Base-by-base conservation (phyloP, 1,284 basidiomycete genomes). In the Papiliotrema flavescens region DNA sequence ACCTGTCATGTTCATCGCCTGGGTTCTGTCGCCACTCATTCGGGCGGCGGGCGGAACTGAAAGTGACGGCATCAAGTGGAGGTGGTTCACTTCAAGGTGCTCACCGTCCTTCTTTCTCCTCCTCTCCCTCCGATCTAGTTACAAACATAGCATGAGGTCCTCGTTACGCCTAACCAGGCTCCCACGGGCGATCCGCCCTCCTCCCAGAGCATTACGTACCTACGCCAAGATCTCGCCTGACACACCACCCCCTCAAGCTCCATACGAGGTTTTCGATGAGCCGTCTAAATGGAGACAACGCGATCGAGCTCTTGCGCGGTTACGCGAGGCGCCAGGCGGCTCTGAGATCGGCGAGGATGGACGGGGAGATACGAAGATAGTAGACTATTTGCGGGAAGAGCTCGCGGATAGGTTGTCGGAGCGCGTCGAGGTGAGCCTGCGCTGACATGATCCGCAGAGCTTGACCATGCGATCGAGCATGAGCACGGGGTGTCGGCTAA, bases 371-470 rank as follows among this genome's bases (percentile, higher is more conserved):
- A 17, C 39, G 14, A 2, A 85, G 59, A 83, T 84, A 0, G 91
- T 96, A 0, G 96, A 98, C 79, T 98, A 98, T 74, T 80, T 99
- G 20, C 83, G 91, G 28, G 84, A 91, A 54, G 92, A 94, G 68
- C 85, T 95, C 3, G 92, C 94, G 7, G 89, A 94, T 64, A 83
- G 88, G 61, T 82, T 98, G 80, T 84, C 90, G 67, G 95, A 98
- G 70, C 82, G 95, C 44, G 82, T 98, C 61, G 76, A 90, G 79
- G 93, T 84, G 60, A 57, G 80, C n/a, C n/a, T n/a, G n/a, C n/a
- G n/a, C n/a, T n/a, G n/a, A n/a, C n/a, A n/a, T n/a, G n/a, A n/a
- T n/a, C n/a, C n/a, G n/a, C n/a, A n/a, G n/a, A n/a, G n/a, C n/a
- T n/a, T n/a, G n/a, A n/a, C n/a, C n/a, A n/a, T 71, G 13, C 17